phyloP scores from a whole-genome alignment of 2,329 filamentous ascomycete genomes.

The Cadophora malorum region DNA sequence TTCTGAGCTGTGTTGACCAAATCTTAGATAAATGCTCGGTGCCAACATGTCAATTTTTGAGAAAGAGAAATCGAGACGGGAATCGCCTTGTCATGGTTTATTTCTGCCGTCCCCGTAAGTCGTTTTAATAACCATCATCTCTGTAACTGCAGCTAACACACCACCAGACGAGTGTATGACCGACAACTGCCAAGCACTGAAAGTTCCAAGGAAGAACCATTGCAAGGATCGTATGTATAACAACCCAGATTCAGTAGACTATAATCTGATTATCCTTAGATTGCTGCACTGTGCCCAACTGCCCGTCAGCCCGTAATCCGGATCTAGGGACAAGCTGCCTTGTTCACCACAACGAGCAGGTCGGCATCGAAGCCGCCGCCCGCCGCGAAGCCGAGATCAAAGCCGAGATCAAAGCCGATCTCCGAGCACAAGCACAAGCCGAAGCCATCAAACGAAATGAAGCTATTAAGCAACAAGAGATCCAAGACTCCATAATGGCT shows the following conservation, averaged over 20 bases:
- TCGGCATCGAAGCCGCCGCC: background rate
- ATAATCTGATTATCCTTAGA: background rate
- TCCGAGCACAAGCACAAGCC: background rate
- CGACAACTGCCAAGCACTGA: background rate
- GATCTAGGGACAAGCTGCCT: background rate
- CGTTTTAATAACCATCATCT: too few species aligned
- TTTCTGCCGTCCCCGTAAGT: background rate
- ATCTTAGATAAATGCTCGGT: background rate
- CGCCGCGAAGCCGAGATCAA: conserved; percentile 5
- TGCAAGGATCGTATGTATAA: background rate
- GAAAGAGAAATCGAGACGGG: background rate
- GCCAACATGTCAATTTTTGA: background rate
- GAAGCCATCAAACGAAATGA: background rate
- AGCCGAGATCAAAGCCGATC: background rate
- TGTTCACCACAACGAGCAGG: background rate
- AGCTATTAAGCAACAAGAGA: background rate
- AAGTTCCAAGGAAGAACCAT: background rate
- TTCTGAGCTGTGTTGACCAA: background rate
- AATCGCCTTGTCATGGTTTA: background rate
- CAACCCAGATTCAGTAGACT: background rate
- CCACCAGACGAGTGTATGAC: background rate
- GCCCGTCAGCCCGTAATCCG: background rate
- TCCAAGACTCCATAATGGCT: background rate
- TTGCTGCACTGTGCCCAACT: background rate
- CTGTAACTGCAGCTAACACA: too few species aligned